Percentiles rank a stretch among this genome's conserved stretches.
These are phyloP conservation scores for Eucalyptus pauciflora DNA, from an alignment of 345 rosid species.

Conservation along the genomic window DNA sequence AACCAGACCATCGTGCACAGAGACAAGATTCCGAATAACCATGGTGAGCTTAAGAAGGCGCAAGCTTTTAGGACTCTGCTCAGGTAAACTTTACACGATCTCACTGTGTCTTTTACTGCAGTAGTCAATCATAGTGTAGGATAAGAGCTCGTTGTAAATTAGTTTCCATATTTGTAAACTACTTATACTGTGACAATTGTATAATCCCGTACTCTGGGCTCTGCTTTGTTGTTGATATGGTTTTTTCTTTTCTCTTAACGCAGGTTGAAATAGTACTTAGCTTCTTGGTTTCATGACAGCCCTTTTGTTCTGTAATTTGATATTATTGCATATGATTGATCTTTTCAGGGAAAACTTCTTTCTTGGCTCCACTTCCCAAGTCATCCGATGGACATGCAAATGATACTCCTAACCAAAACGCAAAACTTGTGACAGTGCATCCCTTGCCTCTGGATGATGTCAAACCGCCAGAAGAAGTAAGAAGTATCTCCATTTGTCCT, in stretches of 20 bases:
- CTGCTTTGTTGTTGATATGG: background rate
- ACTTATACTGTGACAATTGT: background rate
- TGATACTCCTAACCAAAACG: constrained; percentile 17
- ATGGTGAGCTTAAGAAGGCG: constrained; percentile 98
- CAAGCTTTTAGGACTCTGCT: constrained; percentile 75
- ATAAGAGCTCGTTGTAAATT: background rate
- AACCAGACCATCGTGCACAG: background rate
- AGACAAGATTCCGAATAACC: constrained; percentile 1
- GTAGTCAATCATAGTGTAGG: background rate
- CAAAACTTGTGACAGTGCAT: constrained; percentile 31
- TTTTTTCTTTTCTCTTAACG: background rate
- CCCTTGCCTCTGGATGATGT: constrained; percentile 31
- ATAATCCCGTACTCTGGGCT: background rate
- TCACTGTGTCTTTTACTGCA: background rate
- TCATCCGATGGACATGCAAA: constrained; percentile 24
- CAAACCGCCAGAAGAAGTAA: constrained; percentile 20
- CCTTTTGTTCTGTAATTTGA: background rate
- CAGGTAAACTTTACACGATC: constrained; percentile 37
- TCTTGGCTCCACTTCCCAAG: constrained; percentile 48
- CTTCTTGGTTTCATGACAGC: background rate
- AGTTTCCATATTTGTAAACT: background rate
- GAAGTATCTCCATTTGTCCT: background rate
- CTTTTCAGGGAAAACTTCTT: constrained; percentile 37
- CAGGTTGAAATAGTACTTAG: background rate
- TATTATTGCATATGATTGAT: background rate